Evolutionary conservation across 75 land plant genomes (phyloP), one percentile per base, ranked within the genome.

Genomic region (Selaginella tamariscina): DNA sequence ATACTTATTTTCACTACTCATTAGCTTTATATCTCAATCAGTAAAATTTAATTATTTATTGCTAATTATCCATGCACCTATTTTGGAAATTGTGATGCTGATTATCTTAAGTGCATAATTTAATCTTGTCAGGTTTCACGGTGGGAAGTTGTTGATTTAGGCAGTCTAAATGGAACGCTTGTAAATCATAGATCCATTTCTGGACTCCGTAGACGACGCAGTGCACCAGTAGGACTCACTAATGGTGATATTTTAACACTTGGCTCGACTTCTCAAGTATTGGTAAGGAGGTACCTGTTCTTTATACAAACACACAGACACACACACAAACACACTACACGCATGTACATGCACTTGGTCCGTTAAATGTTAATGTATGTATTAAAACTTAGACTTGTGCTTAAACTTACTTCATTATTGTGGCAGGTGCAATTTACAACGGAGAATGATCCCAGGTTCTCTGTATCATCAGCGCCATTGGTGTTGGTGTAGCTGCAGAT

Each of bases 131-230:
- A 84, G 93, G 80, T 64, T 27, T 68, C 75, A 23, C 82, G 71
- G 69, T 95, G 99, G 99, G 99, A 95, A 69, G 79, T 95, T 28
- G 72, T 81, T 20, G 99, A 95, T 67, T 67, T 87, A 79, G 99
- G 99, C 23, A 90, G 99, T 73, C 72, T 95, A 54, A 95, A 95
- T 81, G 99, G 99, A 27, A 95, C 99, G 11, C 72, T 80, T 21
- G 70, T 87, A 70, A 95, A 95, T 62, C 74, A 82, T 30, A 74
- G 73, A 44, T 72, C 85, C 21, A 68, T 28, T 29, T 44, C 65
- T 56, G 56, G 26, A 55, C 77, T 70, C 76, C 73, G 32, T 20
- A 78, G 99, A 32, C 77, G 70, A 1, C 79, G 82, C 78, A 79
- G 99, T 60, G 67, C 56, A 26, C 87, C 96, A 56, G 72, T 87